Percentiles rank a stretch among this genome's conserved stretches.
Conservation (phyloP, 495 filamentous ascomycete genomes). For the Penicillium subrubescens region DNA sequence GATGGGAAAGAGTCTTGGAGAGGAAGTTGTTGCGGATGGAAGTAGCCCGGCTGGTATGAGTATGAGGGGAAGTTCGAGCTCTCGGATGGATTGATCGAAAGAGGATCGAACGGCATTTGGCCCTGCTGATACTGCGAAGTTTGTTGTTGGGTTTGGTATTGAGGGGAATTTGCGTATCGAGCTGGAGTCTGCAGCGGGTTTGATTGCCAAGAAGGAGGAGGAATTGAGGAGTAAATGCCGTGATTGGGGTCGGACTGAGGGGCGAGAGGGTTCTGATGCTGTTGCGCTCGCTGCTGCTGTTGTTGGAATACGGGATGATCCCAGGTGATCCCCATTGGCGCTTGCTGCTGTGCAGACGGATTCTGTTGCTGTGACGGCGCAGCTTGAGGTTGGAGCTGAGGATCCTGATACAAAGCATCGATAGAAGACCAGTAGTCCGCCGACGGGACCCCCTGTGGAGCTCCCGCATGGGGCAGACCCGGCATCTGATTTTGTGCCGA, state of each 20-base stretch:
- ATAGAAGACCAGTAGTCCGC: constrained; percentile 45
- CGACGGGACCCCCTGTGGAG: constrained; percentile 28
- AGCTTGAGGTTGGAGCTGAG: constrained; percentile 28
- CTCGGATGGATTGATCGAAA: constrained; percentile 31
- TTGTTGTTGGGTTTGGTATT: constrained; percentile 33
- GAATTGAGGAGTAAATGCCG: constrained; percentile 39
- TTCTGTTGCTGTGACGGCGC: constrained; percentile 34
- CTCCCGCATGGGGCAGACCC: constrained; percentile 33
- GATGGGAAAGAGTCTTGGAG: constrained; percentile 34
- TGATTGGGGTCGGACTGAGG: constrained; percentile 29
- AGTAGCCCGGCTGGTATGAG: constrained; percentile 37
- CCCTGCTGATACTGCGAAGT: constrained; percentile 38
- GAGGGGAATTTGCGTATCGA: constrained; percentile 31
- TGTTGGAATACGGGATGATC: constrained; percentile 39
- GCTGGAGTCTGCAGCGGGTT: constrained; percentile 36
- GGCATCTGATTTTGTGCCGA: constrained; percentile 38
- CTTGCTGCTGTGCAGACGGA: constrained; percentile 19
- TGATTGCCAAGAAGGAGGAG: constrained; percentile 42
- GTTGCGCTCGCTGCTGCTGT: constrained; percentile 20
- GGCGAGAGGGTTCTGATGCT: constrained; percentile 34
- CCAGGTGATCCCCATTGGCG: constrained; percentile 40
- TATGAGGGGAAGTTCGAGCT: constrained; percentile 38
- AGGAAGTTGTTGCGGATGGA: constrained; percentile 34
- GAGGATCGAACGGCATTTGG: constrained; percentile 41
- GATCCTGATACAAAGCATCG: constrained; percentile 38